A percentile compares a stretch with the other conserved stretches of the same genome.
These are phyloP conservation scores for Lecanicillium sp. DNA, from an alignment of 2,329 filamentous ascomycete genomes.

Conservation along the genomic window DNA sequence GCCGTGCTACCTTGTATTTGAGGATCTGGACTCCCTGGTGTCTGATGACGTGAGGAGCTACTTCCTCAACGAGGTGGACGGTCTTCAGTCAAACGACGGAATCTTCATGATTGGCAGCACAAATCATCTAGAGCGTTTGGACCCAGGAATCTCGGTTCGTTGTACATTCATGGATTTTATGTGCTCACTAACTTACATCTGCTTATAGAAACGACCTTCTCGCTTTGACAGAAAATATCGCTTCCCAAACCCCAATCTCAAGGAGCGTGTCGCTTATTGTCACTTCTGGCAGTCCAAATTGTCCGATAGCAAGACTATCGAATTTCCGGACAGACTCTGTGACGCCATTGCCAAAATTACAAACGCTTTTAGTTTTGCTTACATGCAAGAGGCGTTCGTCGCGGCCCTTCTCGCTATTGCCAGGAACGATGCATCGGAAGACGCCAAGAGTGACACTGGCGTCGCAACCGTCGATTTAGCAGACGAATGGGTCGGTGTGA, in stretches of 20 bases:
- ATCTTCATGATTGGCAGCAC: constrained; percentile 63
- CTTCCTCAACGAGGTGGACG: constrained; percentile 68
- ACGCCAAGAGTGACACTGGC: constrained; percentile 16
- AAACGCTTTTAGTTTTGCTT: constrained; percentile 59
- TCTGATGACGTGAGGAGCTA: constrained; percentile 53
- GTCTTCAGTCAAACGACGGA: constrained; percentile 60
- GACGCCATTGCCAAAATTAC: constrained; percentile 54
- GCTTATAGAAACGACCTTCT: constrained; percentile 49
- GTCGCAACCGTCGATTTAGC: constrained; percentile 19
- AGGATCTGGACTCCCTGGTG: constrained; percentile 63
- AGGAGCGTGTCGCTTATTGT: constrained; percentile 51
- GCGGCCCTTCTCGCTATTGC: constrained; percentile 55
- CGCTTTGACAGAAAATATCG: constrained; percentile 61
- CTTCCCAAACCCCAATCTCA: constrained; percentile 49
- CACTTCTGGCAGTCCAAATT: constrained; percentile 56
- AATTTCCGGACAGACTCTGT: constrained; percentile 53
- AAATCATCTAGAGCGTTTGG: constrained; percentile 57
- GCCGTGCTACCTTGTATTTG: constrained; percentile 64
- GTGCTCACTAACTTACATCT: neutral
- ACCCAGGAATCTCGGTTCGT: constrained; percentile 53
- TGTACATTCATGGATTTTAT: too few relatives aligned
- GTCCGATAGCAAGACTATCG: constrained; percentile 45
- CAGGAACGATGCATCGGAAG: constrained; percentile 14
- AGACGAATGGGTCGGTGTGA: constrained; percentile 30
- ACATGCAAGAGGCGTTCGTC: constrained; percentile 63